A percentile compares a stretch with the other conserved stretches of the same genome.
Conservation (phyloP, 495 filamentous ascomycete species). For the Penicillium ochrochloron region DNA sequence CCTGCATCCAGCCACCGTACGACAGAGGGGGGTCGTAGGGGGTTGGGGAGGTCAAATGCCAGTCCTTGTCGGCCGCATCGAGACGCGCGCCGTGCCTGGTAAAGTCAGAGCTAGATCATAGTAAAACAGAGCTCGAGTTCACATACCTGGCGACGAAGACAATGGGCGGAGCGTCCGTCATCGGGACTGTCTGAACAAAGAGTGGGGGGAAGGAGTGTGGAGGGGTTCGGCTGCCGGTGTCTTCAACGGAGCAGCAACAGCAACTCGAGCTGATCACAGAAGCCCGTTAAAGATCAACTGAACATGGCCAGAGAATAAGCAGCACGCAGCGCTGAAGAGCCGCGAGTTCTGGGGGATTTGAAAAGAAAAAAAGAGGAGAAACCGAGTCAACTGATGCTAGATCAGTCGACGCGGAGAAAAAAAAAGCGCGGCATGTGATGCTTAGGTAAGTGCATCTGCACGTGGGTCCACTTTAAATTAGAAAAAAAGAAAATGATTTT, state of each 20-base stretch:
- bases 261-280: constrained; percentile 8
- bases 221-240: background rate
- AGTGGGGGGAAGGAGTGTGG: constrained; percentile 4
- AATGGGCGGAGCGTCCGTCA: constrained; percentile 65
- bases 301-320: constrained; percentile 10
- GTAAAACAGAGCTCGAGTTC: background rate
- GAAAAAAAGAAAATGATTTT: too few relatives aligned
- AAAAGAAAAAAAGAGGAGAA: background rate
- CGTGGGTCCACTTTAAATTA: background rate
- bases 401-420: constrained; percentile 7
- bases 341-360: background rate
- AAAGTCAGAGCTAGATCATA: constrained; percentile 5
- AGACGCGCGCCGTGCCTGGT: constrained; percentile 87
- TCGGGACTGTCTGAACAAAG: constrained; percentile 27
- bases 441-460: constrained; percentile 4
- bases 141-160: constrained; percentile 83
- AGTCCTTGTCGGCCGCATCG: constrained; percentile 90
- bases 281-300: constrained; percentile 7
- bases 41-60: constrained; percentile 92
- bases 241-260: constrained; percentile 6
- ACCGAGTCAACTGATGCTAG: background rate
- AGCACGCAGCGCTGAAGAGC: constrained; percentile 7
- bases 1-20: constrained; percentile 91
- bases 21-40: constrained; percentile 96
- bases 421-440: constrained; percentile 14